Evolutionary conservation across 352 stramenopile species (phyloP).

Genomic region (Saprolegnia parasitica): DNA sequence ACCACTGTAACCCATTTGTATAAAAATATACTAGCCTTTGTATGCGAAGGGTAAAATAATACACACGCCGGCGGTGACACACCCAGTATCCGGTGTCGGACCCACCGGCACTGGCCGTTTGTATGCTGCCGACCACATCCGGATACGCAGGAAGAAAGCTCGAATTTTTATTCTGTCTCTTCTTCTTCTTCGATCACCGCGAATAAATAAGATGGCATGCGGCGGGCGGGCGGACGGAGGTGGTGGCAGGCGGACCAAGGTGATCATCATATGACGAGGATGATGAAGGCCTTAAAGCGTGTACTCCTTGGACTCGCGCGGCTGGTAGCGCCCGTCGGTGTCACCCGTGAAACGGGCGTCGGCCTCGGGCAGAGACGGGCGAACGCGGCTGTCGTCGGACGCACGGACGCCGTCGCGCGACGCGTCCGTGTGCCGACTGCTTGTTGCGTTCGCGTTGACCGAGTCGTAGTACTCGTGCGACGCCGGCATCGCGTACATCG

Average conservation of each 20-base stretch:
- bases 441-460: neutral
- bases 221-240: neutral
- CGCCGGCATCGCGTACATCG: constrained; percentile 9
- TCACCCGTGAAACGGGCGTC: neutral
- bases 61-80: neutral
- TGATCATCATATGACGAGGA: neutral
- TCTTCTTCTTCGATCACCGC: neutral
- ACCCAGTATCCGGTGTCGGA: neutral
- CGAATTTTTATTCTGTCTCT: constrained; percentile 2
- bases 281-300: neutral
- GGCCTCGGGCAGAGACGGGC: neutral
- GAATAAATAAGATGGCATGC: neutral
- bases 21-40: constrained; percentile 3
- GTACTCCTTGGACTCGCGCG: constrained; percentile 17
- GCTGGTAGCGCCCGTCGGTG: neutral
- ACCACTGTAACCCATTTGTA: neutral
- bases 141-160: neutral
- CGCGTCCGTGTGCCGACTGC: neutral
- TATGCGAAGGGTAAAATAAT: neutral
- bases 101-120: neutral
- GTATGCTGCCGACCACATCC: neutral
- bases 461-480: constrained; percentile 7
- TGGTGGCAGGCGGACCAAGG: neutral
- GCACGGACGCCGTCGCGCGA: neutral
- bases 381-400: neutral